phyloP scores from a whole-genome alignment of 371 early-diverging fungal species.

The Rhizopus microsporus region DNA sequence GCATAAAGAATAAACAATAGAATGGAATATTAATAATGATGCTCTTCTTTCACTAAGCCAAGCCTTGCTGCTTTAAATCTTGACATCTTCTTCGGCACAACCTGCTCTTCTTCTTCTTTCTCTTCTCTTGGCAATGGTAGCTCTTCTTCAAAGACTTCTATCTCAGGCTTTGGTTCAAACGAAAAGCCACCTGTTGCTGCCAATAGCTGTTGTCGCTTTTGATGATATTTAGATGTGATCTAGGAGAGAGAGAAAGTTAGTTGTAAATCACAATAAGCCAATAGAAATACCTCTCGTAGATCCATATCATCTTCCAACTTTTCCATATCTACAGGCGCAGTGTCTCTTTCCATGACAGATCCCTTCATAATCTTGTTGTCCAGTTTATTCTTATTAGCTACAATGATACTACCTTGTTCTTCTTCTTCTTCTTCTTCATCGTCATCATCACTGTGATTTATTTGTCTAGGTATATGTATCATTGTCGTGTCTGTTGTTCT shows the following conservation, averaged over 20 bases:
- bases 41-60: constrained; percentile 10
- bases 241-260: not conserved
- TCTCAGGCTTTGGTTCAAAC: constrained; percentile 44
- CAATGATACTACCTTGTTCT: constrained; percentile 12
- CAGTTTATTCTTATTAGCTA: constrained; percentile 30
- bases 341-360: constrained; percentile 55
- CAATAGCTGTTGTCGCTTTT: constrained; percentile 33
- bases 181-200: constrained; percentile 44
- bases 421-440: constrained; percentile 10
- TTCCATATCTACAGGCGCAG: constrained; percentile 53
- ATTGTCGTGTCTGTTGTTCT: constrained; percentile 23
- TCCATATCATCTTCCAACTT: constrained; percentile 63
- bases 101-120: constrained; percentile 13
- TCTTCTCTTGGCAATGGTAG: constrained; percentile 37
- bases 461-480: constrained; percentile 12
- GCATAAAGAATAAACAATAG: too few species aligned
- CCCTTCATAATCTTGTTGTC: constrained; percentile 59
- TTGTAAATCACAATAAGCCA: not conserved
- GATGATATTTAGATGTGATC: constrained; percentile 34
- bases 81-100: constrained; percentile 42
- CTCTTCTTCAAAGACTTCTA: constrained; percentile 51
- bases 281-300: constrained; percentile 42
- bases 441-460: not conserved
- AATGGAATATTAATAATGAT: not conserved
- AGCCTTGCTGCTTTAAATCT: constrained; percentile 52